Conservation (phyloP, 1,139 yeast genomes). For the Magnusiomyces paraingens region DNA sequence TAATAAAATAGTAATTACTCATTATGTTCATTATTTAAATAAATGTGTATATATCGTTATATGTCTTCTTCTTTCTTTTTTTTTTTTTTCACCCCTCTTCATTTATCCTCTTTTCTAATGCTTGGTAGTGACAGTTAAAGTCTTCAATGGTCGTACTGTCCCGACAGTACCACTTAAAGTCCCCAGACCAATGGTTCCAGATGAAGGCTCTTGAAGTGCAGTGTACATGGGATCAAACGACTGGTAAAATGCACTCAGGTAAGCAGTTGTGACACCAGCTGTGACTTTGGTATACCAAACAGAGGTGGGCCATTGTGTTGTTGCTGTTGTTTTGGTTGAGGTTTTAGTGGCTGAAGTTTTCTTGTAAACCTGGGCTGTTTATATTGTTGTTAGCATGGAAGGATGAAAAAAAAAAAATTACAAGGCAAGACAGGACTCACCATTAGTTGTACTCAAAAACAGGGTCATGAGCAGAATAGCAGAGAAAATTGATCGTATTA, state of each 20-base stretch:
- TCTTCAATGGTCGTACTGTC: constrained; percentile 24
- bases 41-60: no score
- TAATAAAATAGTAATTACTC: no score
- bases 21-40: no score
- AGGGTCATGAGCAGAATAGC: background rate
- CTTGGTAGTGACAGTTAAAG: constrained; percentile 17
- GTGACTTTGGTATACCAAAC: constrained; percentile 2
- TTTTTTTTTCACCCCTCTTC: no score
- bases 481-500: background rate
- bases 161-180: constrained; percentile 54
- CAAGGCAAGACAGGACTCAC: no score
- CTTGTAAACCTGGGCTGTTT: background rate
- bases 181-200: constrained; percentile 57
- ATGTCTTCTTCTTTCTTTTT: no score
- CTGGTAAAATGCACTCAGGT: constrained; percentile 40
- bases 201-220: constrained; percentile 36
- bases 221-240: constrained; percentile 38
- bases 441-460: background rate
- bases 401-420: no score
- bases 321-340: background rate
- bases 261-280: constrained; percentile 13
- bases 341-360: background rate
- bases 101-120: background rate
- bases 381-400: background rate
- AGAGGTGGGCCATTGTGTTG: constrained; percentile 7